Conservation (phyloP, 805 yeast species). For the Ogataea dorogensis region DNA sequence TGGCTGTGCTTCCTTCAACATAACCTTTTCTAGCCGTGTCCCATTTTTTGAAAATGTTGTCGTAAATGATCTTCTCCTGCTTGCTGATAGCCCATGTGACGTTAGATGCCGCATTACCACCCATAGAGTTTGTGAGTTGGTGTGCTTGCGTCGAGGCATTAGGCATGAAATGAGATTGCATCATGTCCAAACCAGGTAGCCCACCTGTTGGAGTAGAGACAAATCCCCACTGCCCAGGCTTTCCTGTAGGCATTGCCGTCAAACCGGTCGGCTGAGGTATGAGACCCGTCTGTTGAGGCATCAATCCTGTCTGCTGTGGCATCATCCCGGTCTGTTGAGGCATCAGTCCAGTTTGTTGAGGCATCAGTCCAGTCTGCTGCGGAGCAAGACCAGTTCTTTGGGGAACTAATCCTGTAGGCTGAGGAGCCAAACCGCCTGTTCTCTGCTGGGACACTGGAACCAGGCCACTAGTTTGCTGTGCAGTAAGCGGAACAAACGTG, state of each 20-base stretch:
- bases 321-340: conserved; percentile 27
- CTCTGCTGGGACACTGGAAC: conserved; percentile 30
- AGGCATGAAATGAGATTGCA: conserved; percentile 69
- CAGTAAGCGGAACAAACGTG: conserved; percentile 46
- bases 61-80: conserved; percentile 83
- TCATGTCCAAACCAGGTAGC: conserved; percentile 65
- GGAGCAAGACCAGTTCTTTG: conserved; percentile 14
- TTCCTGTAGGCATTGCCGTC: conserved; percentile 55
- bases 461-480: conserved; percentile 33
- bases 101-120: conserved; percentile 40
- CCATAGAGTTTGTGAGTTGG: conserved; percentile 31
- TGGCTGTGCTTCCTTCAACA: conserved; percentile 78
- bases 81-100: conserved; percentile 83
- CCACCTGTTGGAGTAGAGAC: conserved; percentile 68
- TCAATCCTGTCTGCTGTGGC: conserved; percentile 36
- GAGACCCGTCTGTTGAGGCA: conserved; percentile 32
- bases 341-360: conserved; percentile 37
- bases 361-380: conserved; percentile 15
- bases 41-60: conserved; percentile 85
- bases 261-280: conserved; percentile 46
- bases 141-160: conserved; percentile 33
- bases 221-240: conserved; percentile 81
- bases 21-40: conserved; percentile 66
- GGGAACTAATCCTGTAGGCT: conserved; percentile 32
- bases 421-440: conserved; percentile 38